Conservation (phyloP, 2,329 filamentous ascomycete species). For the Graphiopsis chlorocephala region DNA sequence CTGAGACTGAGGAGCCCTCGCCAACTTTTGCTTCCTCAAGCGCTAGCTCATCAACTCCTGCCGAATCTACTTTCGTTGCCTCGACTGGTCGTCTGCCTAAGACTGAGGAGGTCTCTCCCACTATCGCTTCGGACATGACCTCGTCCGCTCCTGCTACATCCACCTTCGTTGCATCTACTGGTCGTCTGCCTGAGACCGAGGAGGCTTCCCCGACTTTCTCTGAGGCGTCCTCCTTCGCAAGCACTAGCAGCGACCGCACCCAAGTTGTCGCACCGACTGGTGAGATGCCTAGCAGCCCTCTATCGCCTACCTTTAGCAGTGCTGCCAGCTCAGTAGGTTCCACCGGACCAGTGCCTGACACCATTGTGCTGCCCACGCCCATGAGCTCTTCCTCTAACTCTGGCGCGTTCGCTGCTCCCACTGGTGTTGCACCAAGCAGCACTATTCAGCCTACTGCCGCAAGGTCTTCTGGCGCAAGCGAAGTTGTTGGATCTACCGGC, state of each 20-base stretch:
- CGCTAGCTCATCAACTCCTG: neutral
- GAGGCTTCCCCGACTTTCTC: neutral
- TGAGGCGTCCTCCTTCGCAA: neutral
- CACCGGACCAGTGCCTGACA: neutral
- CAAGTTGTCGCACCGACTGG: neutral
- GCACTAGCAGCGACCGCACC: neutral
- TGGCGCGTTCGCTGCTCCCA: conserved; percentile 1
- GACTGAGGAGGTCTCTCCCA: neutral
- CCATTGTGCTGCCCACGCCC: neutral
- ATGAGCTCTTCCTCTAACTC: neutral
- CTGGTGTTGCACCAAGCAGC: conserved; percentile 7
- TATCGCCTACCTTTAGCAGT: neutral
- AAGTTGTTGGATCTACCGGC: neutral
- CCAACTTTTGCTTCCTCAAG: neutral
- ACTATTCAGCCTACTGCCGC: neutral
- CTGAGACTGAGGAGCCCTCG: neutral
- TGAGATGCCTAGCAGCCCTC: neutral
- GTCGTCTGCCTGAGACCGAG: neutral
- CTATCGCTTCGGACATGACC: neutral
- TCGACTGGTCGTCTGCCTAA: neutral
- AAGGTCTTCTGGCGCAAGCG: neutral
- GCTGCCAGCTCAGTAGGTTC: neutral
- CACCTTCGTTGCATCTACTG: neutral
- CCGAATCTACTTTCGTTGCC: neutral
- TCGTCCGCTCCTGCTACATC: neutral